phyloP scores from a whole-genome alignment of 495 filamentous ascomycete genomes.

The Pyrenula aspistea region DNA sequence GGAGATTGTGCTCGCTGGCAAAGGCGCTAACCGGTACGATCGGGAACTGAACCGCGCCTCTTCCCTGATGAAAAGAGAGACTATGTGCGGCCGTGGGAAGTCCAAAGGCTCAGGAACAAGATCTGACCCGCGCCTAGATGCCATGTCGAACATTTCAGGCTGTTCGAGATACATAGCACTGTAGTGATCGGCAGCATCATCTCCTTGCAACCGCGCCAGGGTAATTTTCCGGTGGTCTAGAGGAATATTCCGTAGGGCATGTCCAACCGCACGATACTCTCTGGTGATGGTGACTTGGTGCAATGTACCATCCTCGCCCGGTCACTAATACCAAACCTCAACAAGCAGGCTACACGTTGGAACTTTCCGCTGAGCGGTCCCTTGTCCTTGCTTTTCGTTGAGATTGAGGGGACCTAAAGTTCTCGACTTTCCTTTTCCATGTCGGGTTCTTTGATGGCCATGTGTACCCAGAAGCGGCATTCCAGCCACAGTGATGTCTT shows the following conservation, averaged over 20 bases:
- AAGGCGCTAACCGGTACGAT: not conserved
- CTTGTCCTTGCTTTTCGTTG: too few relatives aligned
- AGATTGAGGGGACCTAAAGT: too few relatives aligned
- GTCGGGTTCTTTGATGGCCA: too few relatives aligned
- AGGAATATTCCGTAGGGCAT: not conserved
- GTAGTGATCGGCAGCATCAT: too few relatives aligned
- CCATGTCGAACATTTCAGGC: not conserved
- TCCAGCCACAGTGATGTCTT: too few relatives aligned
- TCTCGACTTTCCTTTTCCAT: too few relatives aligned
- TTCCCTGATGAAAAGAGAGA: not conserved
- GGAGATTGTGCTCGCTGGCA: not conserved
- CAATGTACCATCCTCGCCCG: too few relatives aligned
- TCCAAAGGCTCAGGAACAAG: not conserved
- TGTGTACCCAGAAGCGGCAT: too few relatives aligned
- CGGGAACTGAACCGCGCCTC: not conserved
- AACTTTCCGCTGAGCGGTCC: too few relatives aligned
- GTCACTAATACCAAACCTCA: too few relatives aligned
- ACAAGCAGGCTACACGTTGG: not conserved
- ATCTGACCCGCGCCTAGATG: not conserved
- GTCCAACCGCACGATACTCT: too few relatives aligned
- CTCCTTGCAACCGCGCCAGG: not conserved
- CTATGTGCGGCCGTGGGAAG: not conserved
- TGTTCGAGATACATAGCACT: not conserved
- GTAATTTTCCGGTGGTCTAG: not conserved
- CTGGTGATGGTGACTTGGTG: not conserved